Evolutionary conservation across 257 asterid species (phyloP), one percentile per base, ranked within the genome.

Genomic region (Buddleja alternifolia): DNA sequence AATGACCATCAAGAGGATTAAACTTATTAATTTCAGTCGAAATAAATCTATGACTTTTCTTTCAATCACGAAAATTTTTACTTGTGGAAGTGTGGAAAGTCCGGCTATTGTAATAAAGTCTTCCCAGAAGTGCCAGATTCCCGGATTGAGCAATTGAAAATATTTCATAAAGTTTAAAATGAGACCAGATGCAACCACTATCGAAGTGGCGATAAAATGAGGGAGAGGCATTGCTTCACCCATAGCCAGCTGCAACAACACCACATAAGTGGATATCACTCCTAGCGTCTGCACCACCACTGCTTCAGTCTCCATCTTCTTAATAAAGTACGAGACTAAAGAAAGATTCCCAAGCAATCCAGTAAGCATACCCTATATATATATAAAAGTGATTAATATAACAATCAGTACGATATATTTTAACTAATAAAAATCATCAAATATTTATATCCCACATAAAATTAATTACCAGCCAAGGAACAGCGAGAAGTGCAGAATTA

Each of bases 181-280:
- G 53, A 94, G 86, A 50, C 99, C 99, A 73, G 77, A 80, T 32
- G 86, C 93, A 74, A 94, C 94, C 75, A 91, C 92, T 39, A 74
- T 4, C 0, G 99, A 86, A 63, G 91, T 86, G 60, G 70, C 88
- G 60, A 84, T 73, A 76, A 87, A 94, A 7, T 94, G 97, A 79
- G 97, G 97, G 63, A 81, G 52, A 77, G 99, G 99, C 99, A 94
- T 94, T 72, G 99, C 95, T 81, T 84, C 88, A 47, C 96, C 99
- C 69, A 94, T 82, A 44, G 97, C 93, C 78, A 94, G 80, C 86
- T 94, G 99, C 66, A 88, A 66, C 75, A 91, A 77, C 64, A 94
- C 99, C 32, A 87, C 76, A 57, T 89, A 94, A 12, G 78, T 88
- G 51, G 97, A 87, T 54, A 94, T 70, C 19, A 87, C 95, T 72